Base-by-base conservation (phyloP, 352 stramenopile genomes). In the Peronospora tabacina region DNA sequence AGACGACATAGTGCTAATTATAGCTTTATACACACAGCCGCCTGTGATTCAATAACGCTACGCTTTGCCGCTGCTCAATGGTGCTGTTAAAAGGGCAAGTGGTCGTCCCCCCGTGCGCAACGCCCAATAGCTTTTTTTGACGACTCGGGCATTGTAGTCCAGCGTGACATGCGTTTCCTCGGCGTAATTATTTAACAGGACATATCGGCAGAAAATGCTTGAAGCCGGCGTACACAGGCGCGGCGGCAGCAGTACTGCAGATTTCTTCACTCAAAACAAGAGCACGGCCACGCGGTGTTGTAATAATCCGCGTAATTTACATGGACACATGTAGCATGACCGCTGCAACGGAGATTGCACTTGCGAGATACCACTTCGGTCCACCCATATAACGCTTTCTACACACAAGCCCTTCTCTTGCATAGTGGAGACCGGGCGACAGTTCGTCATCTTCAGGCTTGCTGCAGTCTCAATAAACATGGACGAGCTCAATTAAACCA, bases 361-460 rank as follows among this genome's bases (percentile, higher is more conserved):
- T 17, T 26, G 16, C 36, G 17, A 44, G 30, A 29, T 29, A 46
- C 44, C 13, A 34, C 39, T 49, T 12, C 40, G 37, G 52, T 66
- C 58, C 47, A 53, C 58, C 52, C 46, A 41, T 5, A 12, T 19
- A 38, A 36, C 13, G 43, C 35, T 57, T 52, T 49, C 46, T 51
- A 29, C 41, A 17, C 37, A 41, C 56, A 32, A 45, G 56, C 56
- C 57, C 52, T 57, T 61, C 52, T 62, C 55, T 66, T 57, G 52
- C 46, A 57, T 60, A n/a, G 24, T 8, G 37, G 20, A 43, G 17
- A 29, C 33, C n/a, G 33, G 12, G 8, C 33, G 33, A 6, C 17
- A 22, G 51, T 46, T 61, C 57, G 57, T 65, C 51, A 65, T 15
- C 13, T 7, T 44, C 40, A 52, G 48, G 50, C 58, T 63, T 38